phyloP scores from a whole-genome alignment of 306 rosid genomes.

The Geum urbanum region DNA sequence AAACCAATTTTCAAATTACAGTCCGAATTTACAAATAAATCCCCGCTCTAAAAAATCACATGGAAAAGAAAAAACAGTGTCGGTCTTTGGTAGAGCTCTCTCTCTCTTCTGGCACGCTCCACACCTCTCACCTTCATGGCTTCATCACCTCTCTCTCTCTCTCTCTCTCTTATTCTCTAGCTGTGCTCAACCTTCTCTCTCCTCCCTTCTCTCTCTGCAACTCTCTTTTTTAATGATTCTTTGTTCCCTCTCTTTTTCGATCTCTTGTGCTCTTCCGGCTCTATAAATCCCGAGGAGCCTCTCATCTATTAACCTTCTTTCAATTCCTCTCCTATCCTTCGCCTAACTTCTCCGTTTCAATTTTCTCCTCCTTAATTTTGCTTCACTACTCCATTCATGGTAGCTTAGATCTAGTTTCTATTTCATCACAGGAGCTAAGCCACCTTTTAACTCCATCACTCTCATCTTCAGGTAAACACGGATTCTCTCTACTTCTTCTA shows the following conservation, averaged over 20 bases:
- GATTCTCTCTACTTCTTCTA: not conserved
- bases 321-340: not conserved
- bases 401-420: not conserved
- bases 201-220: not conserved
- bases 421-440: not conserved
- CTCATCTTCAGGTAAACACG: not conserved
- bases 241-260: constrained; percentile 17
- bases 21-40: no score
- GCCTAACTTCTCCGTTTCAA: not conserved
- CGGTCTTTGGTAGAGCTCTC: not conserved
- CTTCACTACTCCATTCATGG: not conserved
- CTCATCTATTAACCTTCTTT: not conserved
- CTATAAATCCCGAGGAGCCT: constrained; percentile 23
- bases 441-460: not conserved
- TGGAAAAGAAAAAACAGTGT: not conserved
- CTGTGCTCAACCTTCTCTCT: not conserved
- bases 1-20: no score
- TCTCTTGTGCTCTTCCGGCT: not conserved
- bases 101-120: constrained; percentile 1
- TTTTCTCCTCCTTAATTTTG: not conserved
- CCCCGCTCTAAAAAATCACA: not conserved
- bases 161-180: not conserved
- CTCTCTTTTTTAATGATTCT: not conserved
- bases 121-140: not conserved
- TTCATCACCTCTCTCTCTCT: not conserved